A percentile compares a stretch with the other conserved stretches of the same genome.
phyloP scores from a whole-genome alignment of 352 stramenopile species.

The Globisporangium mamillatum region DNA sequence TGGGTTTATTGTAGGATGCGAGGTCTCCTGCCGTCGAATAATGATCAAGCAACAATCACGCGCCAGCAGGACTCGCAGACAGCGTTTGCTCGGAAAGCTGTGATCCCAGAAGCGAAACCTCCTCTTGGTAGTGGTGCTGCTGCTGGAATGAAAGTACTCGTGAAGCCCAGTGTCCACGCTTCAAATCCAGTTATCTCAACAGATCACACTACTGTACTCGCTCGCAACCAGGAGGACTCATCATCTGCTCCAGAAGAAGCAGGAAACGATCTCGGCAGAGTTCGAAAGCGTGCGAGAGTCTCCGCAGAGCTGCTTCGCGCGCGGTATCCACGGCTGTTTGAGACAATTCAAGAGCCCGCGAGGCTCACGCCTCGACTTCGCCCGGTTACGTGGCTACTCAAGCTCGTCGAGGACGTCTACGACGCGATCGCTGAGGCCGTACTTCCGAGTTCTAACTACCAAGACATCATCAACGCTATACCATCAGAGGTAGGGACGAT shows the following conservation, averaged over 20 bases:
- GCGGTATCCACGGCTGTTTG: slow-evolving; percentile 53
- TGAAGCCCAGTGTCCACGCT: background rate
- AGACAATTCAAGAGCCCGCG: slow-evolving; percentile 23
- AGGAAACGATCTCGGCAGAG: background rate
- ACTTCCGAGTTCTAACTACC: background rate
- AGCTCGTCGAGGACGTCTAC: slow-evolving; percentile 65
- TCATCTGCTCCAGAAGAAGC: background rate
- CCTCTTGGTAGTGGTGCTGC: background rate
- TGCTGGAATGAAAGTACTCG: background rate
- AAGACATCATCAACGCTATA: background rate
- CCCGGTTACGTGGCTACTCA: slow-evolving; percentile 61
- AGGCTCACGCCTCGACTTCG: slow-evolving; percentile 33
- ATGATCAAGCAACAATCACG: background rate
- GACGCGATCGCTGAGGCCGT: slow-evolving; percentile 36
- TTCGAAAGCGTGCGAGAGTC: slow-evolving; percentile 5
- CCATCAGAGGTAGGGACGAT: background rate
- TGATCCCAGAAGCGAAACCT: background rate
- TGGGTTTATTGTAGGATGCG: slow-evolving; percentile 2
- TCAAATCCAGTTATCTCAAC: background rate
- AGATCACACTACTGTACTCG: background rate
- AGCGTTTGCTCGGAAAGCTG: background rate
- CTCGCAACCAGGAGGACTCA: slow-evolving; percentile 15
- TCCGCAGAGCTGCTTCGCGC: slow-evolving; percentile 32
- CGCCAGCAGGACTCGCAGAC: background rate
- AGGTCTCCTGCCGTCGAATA: background rate